Evolutionary conservation across 106 monocot species (phyloP), one percentile per base, ranked within the genome.

Genomic region (Dactylorhiza incarnata): DNA sequence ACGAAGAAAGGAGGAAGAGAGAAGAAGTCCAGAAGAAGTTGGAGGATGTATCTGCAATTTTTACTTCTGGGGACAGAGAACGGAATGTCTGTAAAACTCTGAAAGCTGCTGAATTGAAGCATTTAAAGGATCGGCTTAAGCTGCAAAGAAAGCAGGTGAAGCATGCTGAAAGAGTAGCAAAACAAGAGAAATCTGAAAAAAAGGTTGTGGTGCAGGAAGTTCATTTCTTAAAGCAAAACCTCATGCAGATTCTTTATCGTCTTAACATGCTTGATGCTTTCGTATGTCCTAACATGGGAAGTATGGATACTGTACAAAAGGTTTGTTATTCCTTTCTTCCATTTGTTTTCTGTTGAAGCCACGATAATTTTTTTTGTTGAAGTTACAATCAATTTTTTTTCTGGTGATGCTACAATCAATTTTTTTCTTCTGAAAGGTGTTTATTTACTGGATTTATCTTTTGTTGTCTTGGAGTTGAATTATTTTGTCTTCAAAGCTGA

Each of bases 121-220:
- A 88, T 68, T 82, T 91, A 62, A 92, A 78, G 78, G 74, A 90
- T 62, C 80, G 86, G 78, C 85, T 91, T 22, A 94, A 94, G 76
- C 73, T 91, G 43, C 82, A 78, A 80, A 99, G 83, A 82, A 82
- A 85, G 76, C 78, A 79, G 68, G 65, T 78, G 23, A 99, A 88
- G 76, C 84, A 90, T 73, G 87, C 82, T 24, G 89, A 81, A 72
- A 86, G 79, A 67, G 46, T 89, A 62, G 71, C 73, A 4, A 86
- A 90, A 72, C 74, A 89, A 58, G 88, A 91, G 61, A 87, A 92
- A 72, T 68, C 81, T 46, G 90, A 92, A 78, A 88, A 88, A 71
- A 75, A 37, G 15, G 76, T 90, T 78, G 53, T 99, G 45, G 86
- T 82, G 54, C 83, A 87, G 68, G 85, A 94, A 49, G 16, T 84